These are phyloP conservation scores for Fusarium newnesense DNA, from an alignment of 2,329 filamentous ascomycete species.

Conservation along the genomic window DNA sequence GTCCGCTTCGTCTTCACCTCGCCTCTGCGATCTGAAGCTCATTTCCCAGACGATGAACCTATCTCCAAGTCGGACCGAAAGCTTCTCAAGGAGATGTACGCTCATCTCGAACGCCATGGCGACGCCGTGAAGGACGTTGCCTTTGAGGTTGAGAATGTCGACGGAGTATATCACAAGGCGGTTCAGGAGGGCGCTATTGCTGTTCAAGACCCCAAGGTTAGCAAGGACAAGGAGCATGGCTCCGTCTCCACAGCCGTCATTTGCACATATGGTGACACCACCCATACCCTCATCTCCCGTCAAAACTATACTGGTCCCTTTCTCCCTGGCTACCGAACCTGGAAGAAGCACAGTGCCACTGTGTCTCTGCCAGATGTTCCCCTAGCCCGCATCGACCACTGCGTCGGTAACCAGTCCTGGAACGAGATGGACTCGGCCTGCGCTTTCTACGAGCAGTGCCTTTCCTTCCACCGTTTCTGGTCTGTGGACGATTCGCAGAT, in stretches of 20 bases:
- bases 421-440: conserved; percentile 79
- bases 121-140: conserved; percentile 96
- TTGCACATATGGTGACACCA: conserved; percentile 93
- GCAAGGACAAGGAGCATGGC: conserved; percentile 69
- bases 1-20: conserved; percentile 88
- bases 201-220: conserved; percentile 68
- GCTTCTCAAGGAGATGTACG: conserved; percentile 79
- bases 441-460: conserved; percentile 83
- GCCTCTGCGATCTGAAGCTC: conserved; percentile 72
- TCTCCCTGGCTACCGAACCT: conserved; percentile 81
- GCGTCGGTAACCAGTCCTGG: conserved; percentile 97
- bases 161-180: conserved; percentile 80
- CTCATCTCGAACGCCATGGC: conserved; percentile 86
- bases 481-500: conserved; percentile 93
- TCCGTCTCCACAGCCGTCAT: conserved; percentile 81
- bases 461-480: conserved; percentile 98
- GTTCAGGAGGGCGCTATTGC: conserved; percentile 71
- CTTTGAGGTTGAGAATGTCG: conserved; percentile 91
- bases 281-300: conserved; percentile 88
- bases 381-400: conserved; percentile 88
- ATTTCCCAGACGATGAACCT: conserved; percentile 67
- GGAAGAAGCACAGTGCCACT: conserved; percentile 52
- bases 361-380: conserved; percentile 69
- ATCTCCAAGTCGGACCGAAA: conserved; percentile 71
- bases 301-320: conserved; percentile 77